Conservation (phyloP, 2,329 filamentous ascomycete species). For the Zasmidium angulare region DNA sequence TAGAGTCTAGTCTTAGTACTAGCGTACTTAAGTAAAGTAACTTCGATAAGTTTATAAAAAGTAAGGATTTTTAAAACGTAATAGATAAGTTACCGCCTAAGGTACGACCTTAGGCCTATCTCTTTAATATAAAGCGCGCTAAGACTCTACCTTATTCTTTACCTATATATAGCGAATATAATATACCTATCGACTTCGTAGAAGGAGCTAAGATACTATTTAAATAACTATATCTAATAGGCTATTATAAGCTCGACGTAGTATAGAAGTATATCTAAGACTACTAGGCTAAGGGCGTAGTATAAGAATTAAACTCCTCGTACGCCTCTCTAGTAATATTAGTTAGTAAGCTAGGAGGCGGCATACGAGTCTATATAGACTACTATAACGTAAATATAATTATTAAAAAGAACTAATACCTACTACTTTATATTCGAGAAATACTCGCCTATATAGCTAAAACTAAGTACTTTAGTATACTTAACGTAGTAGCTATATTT, state of each 20-base stretch:
- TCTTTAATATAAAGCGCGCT: not conserved
- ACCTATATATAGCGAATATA: not conserved
- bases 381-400: conserved; percentile 1
- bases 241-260: not conserved
- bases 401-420: conserved; percentile 4
- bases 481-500: not conserved
- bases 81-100: not conserved
- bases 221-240: conserved; percentile 1
- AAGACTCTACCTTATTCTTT: not conserved
- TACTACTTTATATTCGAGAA: not conserved
- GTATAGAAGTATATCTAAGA: conserved; percentile 1
- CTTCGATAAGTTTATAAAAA: not conserved
- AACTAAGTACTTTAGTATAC: conserved; percentile 4
- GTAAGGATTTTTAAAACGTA: not conserved
- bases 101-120: not conserved
- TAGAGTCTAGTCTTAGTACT: not conserved
- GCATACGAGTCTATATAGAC: not conserved
- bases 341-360: not conserved
- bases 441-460: not conserved
- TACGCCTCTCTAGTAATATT: not conserved
- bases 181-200: not conserved
- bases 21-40: not conserved
- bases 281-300: not conserved
- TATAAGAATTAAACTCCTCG: not conserved
- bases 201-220: not conserved